phyloP scores from a whole-genome alignment of 2,329 filamentous ascomycete genomes.

The Helminthosporium solani region DNA sequence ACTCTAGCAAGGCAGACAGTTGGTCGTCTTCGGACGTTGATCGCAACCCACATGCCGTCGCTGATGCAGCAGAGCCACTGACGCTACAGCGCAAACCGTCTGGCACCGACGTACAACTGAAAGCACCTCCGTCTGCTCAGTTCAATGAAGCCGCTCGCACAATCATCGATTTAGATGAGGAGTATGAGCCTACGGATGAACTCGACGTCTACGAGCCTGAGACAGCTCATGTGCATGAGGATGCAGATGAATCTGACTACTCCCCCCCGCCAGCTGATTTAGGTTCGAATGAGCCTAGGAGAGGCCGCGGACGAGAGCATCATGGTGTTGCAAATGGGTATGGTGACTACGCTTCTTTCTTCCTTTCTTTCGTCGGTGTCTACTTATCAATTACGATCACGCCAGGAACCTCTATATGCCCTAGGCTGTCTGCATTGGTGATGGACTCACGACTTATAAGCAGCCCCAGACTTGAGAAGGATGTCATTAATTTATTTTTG shows the following conservation, averaged over 20 bases:
- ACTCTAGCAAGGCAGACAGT: conserved; percentile 86
- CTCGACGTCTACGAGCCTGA: conserved; percentile 43
- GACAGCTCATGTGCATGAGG: conserved; percentile 27
- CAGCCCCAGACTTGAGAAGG: neutral
- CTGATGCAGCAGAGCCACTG: conserved; percentile 34
- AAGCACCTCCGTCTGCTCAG: conserved; percentile 19
- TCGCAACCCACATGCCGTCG: conserved; percentile 27
- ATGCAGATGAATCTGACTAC: conserved; percentile 45
- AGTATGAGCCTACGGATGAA: conserved; percentile 43
- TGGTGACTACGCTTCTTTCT: conserved; percentile 12
- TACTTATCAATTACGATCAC: neutral
- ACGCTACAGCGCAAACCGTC: conserved; percentile 25
- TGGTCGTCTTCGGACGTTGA: conserved; percentile 59
- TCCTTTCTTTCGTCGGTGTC: conserved; percentile 18
- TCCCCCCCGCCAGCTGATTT: conserved; percentile 50
- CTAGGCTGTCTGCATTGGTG: neutral
- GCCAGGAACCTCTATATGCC: neutral
- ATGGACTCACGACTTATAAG: neutral
- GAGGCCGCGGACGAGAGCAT: conserved; percentile 25
- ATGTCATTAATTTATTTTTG: conserved; percentile 13
- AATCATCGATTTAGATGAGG: conserved; percentile 41
- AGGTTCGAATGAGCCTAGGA: conserved; percentile 24
- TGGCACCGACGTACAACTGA: conserved; percentile 15
- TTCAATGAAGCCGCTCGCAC: conserved; percentile 19
- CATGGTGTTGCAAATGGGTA: conserved; percentile 35